phyloP scores from a whole-genome alignment of 257 asterid species.

The Misopates orontium region DNA sequence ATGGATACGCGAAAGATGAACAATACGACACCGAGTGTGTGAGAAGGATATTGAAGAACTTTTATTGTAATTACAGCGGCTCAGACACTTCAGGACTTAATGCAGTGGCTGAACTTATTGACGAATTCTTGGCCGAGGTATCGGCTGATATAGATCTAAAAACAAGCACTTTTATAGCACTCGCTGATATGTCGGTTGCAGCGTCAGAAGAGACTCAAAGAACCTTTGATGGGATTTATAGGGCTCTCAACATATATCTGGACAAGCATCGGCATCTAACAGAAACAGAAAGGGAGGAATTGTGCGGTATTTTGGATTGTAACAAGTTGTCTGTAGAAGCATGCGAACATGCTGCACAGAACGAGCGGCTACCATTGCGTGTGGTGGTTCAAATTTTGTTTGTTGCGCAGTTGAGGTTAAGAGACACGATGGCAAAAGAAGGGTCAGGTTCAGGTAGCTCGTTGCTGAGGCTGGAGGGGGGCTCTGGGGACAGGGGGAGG shows the following conservation, averaged over 20 bases:
- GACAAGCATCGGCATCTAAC: constrained; percentile 69
- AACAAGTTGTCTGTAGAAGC: constrained; percentile 65
- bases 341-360: constrained; percentile 64
- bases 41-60: constrained; percentile 63
- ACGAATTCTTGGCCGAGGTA: constrained; percentile 63
- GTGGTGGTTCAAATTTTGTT: constrained; percentile 70
- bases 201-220: constrained; percentile 42
- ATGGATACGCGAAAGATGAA: constrained; percentile 57
- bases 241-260: constrained; percentile 63
- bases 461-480: constrained; percentile 29
- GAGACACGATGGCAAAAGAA: constrained; percentile 42
- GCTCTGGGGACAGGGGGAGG: constrained; percentile 28
- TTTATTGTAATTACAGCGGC: constrained; percentile 44
- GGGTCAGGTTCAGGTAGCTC: constrained; percentile 14
- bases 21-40: constrained; percentile 60
- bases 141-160: constrained; percentile 62
- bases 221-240: constrained; percentile 57
- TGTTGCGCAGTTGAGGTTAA: constrained; percentile 55
- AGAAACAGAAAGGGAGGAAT: constrained; percentile 59
- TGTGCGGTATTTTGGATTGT: constrained; percentile 61
- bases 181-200: constrained; percentile 46
- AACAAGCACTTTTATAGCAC: constrained; percentile 26
- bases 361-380: constrained; percentile 62
- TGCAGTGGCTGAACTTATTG: constrained; percentile 55
- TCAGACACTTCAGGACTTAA: constrained; percentile 32